Conservation (phyloP, 176 grass and related monocot species). For the Bolboschoenus planiculmis region DNA sequence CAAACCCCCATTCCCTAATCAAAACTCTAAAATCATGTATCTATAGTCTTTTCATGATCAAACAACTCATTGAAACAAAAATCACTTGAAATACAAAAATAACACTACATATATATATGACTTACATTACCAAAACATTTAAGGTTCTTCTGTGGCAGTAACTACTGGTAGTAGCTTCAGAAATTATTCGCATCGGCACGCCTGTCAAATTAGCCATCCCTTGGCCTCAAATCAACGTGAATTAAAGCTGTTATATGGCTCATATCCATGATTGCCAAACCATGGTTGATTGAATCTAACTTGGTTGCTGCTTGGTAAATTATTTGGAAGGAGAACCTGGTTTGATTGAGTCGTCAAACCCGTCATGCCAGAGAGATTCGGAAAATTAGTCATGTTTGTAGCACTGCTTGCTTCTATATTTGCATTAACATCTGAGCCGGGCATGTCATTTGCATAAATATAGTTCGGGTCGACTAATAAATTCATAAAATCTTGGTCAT, state of each 20-base stretch:
- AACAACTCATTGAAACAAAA: neutral
- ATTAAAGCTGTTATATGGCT: neutral
- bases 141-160: neutral
- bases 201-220: neutral
- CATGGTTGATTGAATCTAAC: neutral
- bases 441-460: conserved; percentile 13
- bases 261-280: neutral
- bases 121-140: neutral
- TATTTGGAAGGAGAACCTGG: neutral
- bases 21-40: neutral
- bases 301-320: conserved; percentile 1
- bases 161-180: neutral
- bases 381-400: neutral
- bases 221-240: conserved; percentile 2
- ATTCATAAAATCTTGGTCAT: conserved; percentile 28
- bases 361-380: neutral
- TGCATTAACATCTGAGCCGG: neutral
- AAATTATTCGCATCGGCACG: neutral
- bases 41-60: neutral
- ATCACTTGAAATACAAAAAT: neutral
- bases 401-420: conserved; percentile 1
- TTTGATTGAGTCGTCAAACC: neutral
- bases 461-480: conserved; percentile 20
- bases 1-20: neutral
- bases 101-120: neutral